Evolutionary conservation across 116 monocot species (phyloP), one percentile per base, ranked within the genome.

Genomic region (Papilionanthe hybrid): DNA sequence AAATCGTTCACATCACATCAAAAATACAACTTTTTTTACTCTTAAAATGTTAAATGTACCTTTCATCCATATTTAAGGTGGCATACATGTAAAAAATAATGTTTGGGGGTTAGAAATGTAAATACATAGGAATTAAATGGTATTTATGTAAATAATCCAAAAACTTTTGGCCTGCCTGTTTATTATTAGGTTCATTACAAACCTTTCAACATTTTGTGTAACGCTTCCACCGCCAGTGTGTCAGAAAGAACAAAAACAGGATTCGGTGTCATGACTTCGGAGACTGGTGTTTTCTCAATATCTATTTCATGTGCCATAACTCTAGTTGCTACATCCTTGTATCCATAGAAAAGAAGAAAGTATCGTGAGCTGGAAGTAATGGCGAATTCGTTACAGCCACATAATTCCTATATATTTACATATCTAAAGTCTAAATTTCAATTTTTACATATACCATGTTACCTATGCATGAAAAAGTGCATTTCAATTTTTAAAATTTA

Each of bases 191-290:
- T 28, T 43, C 37, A n/a, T 48, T 28, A 87, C 82, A 75, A 83
- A 97, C 97, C 97, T 92, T 88, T 90, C 37, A 99, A 93, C 99
- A 99, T 99, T 84, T 99, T 99, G 78, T 99, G 99, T 79, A 99
- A 82, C 84, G 99, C 99, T 81, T 99, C 99, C 32, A 99, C 93
- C 30, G 99, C 99, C 65, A 95, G 74, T 55, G 99, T 99, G 79
- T 99, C 99, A 44, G 99, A 93, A 77, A 99, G 99, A 79, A 99
- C 95, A 83, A 99, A 99, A 45, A 90, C 77, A 78, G 99, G 99
- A 66, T 91, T 93, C 74, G 88, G 79, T 20, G 99, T 91, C 99
- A 99, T 94, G 48, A 89, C 99, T 84, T 95, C 91, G 12, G 99
- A 95, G 29, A 92, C 93, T 27, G 91, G 93, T 79, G 99, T 99